phyloP scores from a whole-genome alignment of 208 protist genomes.

The Leishmania tarentolae region DNA sequence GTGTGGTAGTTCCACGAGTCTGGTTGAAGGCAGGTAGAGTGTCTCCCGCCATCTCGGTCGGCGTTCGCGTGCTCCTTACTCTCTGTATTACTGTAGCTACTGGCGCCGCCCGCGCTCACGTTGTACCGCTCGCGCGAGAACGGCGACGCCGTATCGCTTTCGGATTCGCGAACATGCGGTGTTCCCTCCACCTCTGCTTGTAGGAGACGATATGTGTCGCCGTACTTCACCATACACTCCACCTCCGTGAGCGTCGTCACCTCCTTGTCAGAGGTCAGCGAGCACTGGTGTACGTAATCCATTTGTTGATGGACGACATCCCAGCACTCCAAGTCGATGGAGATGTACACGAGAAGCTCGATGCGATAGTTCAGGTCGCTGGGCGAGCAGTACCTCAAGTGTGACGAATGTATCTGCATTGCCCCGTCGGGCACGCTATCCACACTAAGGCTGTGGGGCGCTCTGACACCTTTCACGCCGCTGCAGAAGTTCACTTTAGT shows the following conservation, averaged over 20 bases:
- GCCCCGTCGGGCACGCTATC: slow-evolving; percentile 22
- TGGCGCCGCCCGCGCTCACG: slow-evolving; percentile 13
- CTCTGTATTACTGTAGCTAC: slow-evolving; percentile 29
- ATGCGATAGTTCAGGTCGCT: slow-evolving; percentile 47
- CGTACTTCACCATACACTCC: slow-evolving; percentile 61
- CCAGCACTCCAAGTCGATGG: slow-evolving; percentile 75
- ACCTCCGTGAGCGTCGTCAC: slow-evolving; percentile 67
- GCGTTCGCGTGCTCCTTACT: slow-evolving; percentile 16
- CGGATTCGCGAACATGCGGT: slow-evolving; percentile 14
- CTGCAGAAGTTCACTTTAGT: slow-evolving; percentile 15
- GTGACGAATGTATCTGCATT: background rate
- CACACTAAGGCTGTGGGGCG: slow-evolving; percentile 11
- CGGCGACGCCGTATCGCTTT: slow-evolving; percentile 11
- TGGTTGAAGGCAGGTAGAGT: slow-evolving; percentile 8
- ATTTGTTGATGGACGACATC: slow-evolving; percentile 58
- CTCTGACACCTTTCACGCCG: slow-evolving; percentile 8
- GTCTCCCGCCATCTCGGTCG: slow-evolving; percentile 1
- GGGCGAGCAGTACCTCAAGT: slow-evolving; percentile 3
- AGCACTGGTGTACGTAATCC: slow-evolving; percentile 76
- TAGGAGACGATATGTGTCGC: slow-evolving; percentile 20
- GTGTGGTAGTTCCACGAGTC: slow-evolving; percentile 24
- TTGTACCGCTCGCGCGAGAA: slow-evolving; percentile 29
- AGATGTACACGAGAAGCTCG: slow-evolving; percentile 65
- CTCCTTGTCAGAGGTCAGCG: slow-evolving; percentile 59
- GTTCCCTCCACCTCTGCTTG: slow-evolving; percentile 34